Base-by-base conservation (phyloP, 1,139 yeast species). In the Candida buenavistaensis region DNA sequence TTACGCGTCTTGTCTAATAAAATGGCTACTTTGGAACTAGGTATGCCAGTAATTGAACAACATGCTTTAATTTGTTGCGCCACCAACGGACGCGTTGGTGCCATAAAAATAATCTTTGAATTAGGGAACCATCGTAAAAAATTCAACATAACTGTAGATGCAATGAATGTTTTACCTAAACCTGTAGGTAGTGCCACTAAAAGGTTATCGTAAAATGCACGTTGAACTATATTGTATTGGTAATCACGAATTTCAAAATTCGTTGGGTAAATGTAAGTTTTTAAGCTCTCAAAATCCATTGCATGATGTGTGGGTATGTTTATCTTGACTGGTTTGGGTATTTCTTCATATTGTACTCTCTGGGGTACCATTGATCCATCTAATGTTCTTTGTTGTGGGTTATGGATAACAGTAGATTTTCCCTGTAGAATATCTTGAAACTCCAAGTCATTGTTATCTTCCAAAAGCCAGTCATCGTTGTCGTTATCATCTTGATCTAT, bases 41-140 rank as follows among this genome's bases (percentile, higher is more conserved):
- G 83, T 15, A 90, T 78, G 1, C 97, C 97, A 0, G 96, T 83
- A 17, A 87, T 82, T 7, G 89, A 84, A 39, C 90, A 72, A 52
- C 97, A 92, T 1, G 97, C 97, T 51, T 85, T 86, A 47, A 92
- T 85, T 57, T 94, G 98, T 59, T 94, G 99, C 0, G 96, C 92
- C n/a, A 94, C 98, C 40, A 94, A 69, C 0, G 99, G 99, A 46
- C 89, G 72, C 0, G 99, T 94, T 0, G 99, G 99, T 0, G 99
- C 98, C 82, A 92, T 82, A 54, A 94, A 94, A 5, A 94, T 75
- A 44, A 92, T 78, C 53, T 89, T 92, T 4, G 89, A 79, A 10
- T 64, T 59, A 6, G 76, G 77, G 32, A 82, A 85, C 98, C 98
- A 94, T 33, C 95, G 64, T 48, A 76, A 80, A 61, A 76, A 94